Evolutionary conservation across 2,329 filamentous ascomycete species (phyloP), one percentile per base, ranked within the genome.

Genomic region (Xylariomycetidae sp.): DNA sequence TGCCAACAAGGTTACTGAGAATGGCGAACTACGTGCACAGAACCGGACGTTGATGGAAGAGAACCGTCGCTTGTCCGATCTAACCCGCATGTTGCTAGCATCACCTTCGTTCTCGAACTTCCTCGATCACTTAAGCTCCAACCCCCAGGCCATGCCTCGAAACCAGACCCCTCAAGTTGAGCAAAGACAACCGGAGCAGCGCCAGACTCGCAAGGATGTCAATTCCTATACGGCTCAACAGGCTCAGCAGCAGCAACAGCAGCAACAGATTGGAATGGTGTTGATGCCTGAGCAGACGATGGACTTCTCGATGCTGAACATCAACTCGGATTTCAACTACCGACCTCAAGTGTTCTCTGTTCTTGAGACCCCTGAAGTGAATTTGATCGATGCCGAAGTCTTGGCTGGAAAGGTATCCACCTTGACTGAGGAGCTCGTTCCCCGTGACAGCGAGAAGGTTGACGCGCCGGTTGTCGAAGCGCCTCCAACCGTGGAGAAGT

Each of bases 31-130:
- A 20, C 83, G 85, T 42, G 65, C 74, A 22, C 82, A 94, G 62
- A 97, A 96, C 69, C 77, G 79, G 30, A 80, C 84, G 23, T 74
- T 98, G 13, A 67, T 79, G 47, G 86, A 94, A 29, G 88, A 95
- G 70, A 94, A 94, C 64, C 81, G 81, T 54, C 85, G 86, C 30
- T 68, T 90, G 33, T 78, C 76, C 7, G 82, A 88, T 46, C 68
- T 90, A 13, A 86, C 82, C n/a, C 82, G 81, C 58, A 87, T 87
- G 77, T 80, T 90, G 17, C 72, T 90, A 13, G 80, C 80, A 5
- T 90, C 87, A 6, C 75, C 86, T 11, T 83, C 87, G 6, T 94
- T 97, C 62, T 88, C 77, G 44, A 83, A 77, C 64, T 89, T 86
- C 56, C 72, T 96, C 27, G 78, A 85, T 50, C 74, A 81, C 32